Evolutionary conservation across 768 basidiomycete species (phyloP), one percentile per base, ranked within the genome.

Genomic region (Trametes sanguinea): DNA sequence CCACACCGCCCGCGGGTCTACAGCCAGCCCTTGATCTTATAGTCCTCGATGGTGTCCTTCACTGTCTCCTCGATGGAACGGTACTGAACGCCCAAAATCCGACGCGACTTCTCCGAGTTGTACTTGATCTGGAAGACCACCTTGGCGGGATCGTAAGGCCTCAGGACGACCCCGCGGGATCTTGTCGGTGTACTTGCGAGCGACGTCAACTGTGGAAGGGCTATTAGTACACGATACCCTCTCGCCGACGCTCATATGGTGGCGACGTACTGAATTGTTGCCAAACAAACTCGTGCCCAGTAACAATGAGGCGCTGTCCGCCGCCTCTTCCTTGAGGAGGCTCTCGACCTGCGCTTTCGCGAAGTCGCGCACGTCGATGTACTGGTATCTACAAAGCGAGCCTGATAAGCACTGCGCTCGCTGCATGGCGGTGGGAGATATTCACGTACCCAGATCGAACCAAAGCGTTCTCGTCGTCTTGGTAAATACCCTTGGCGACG

Each of bases 251-350:
- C 2, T 3, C 16, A 27, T n/a, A 27, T 0, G 16, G 30, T 11
- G 35, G 35, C 6, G 35, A 62, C 66, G 14, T 52, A 67, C 66
- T 27, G 50, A 59, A 65, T 39, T 67, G 58, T 43, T 67, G 64
- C 61, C 61, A 67, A 22, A 59, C 50, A 46, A 56, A 67, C 1
- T 51, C 16, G 65, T 78, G 76, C 3, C 70, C 74, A 16, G 72
- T 72, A 44, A 83, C 63, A 66, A 89, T 78, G 65, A 89, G 79
- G 22, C 89, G 75, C 61, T 89, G 77, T 0, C 83, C 83, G 2
- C 80, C 80, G 86, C 87, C 4, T 74, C 77, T 29, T 78, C 76
- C 54, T 77, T 80, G 57, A 78, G 77, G 32, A 90, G 68, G 3
- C 84, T 83, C 8, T 74, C 70, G 0, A 78, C 76, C 65, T 88